phyloP scores from a whole-genome alignment of 2,329 filamentous ascomycete genomes.

The Diplodia corticola region DNA sequence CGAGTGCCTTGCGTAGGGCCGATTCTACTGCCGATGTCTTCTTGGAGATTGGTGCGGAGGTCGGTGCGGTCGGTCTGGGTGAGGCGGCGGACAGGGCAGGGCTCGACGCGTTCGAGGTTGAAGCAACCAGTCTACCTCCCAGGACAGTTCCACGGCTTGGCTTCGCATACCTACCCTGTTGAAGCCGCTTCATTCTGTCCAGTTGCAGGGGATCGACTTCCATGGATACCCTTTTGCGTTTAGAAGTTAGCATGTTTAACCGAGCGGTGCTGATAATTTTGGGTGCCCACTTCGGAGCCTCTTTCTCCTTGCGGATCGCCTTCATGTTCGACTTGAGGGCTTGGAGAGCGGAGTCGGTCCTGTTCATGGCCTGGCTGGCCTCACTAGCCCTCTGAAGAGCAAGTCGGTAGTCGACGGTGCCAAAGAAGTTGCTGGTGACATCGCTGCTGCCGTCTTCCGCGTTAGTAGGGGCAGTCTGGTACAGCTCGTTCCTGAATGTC shows the following conservation, averaged over 20 bases:
- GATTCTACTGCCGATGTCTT: conserved; percentile 39
- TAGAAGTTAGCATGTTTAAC: conserved; percentile 30
- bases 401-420: conserved; percentile 59
- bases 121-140: neutral
- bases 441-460: conserved; percentile 45
- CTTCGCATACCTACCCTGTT: neutral
- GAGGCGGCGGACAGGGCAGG: conserved; percentile 17
- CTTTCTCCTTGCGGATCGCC: conserved; percentile 60
- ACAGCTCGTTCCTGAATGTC: conserved; percentile 59
- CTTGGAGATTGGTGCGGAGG: conserved; percentile 41
- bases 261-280: neutral
- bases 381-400: conserved; percentile 53
- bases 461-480: conserved; percentile 45
- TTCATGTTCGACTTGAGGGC: conserved; percentile 61
- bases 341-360: conserved; percentile 60
- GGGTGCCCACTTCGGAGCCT: conserved; percentile 55
- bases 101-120: conserved; percentile 12
- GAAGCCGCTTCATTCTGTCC: neutral
- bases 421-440: conserved; percentile 54
- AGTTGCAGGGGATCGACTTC: conserved; percentile 7
- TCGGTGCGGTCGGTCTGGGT: conserved; percentile 32
- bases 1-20: conserved; percentile 40
- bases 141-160: conserved; percentile 9
- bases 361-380: conserved; percentile 52
- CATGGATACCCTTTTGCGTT: conserved; percentile 34